Evolutionary conservation across 257 asterid genomes (phyloP), one percentile per base, ranked within the genome.

Genomic region (Petunia axillaris): DNA sequence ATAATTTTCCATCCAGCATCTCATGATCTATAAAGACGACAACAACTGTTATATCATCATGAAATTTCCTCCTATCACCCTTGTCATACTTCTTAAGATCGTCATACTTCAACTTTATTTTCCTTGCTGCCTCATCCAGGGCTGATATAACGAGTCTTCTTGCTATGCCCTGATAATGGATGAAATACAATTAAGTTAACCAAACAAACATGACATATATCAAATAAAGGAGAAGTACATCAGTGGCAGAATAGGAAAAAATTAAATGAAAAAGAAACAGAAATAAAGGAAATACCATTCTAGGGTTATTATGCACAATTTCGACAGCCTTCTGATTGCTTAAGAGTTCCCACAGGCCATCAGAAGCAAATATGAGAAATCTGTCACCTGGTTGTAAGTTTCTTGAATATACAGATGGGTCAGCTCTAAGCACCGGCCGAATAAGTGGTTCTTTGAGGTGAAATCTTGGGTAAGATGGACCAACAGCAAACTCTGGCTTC

Each of bases 271-370:
- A 54, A n/a, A 52, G 68, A 35, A 66, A 1, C 25, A 25, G 16
- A 14, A 14, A 48, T 37, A 66, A 54, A 37, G 14, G 55, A 79
- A 88, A 6, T 75, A 92, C 98, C 89, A 15, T 80, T 86, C 93
- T 89, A 2, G 98, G 97, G 87, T 86, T 84, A 50, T 84, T 89
- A 77, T 93, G 88, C 64, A 94, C 97, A 25, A 94, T 89, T 82
- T 91, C 91, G 9, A 88, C 97, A 14, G 93, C 95, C 85, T 93
- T 88, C 74, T 94, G 92, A 83, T 91, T 93, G 1, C 93, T 78
- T 84, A 94, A 82, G 84, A 83, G 87, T 65, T 94, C 94, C 98
- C 98, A 94, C 71, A 93, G 97, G 67, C 98, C 98, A 84, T 88
- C 97, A 9, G 98, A 94, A 63, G 97, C 98, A 79, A 94, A 91